phyloP scores from a whole-genome alignment of 2,329 filamentous ascomycete genomes.

The Pyrenophora tritici-repentis region DNA sequence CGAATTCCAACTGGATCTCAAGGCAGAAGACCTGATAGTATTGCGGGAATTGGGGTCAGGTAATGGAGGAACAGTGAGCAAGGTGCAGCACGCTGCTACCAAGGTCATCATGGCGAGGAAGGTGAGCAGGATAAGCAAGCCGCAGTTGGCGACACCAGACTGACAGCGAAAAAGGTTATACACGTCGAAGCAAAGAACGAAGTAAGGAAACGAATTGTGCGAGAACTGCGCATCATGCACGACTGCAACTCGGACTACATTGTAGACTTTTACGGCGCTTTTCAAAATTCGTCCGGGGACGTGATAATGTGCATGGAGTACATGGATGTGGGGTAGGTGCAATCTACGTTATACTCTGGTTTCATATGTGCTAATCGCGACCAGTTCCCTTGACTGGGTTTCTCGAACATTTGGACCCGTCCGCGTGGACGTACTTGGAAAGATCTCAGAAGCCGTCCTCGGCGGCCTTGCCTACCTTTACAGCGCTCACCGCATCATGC shows the following conservation, averaged over 20 bases:
- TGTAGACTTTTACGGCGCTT: conserved; percentile 96
- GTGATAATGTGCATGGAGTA: conserved; percentile 99
- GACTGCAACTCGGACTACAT: conserved; percentile 97
- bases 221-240: conserved; percentile 97
- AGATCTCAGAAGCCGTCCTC: conserved; percentile 94
- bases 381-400: conserved; percentile 86
- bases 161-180: conserved; percentile 75
- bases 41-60: conserved; percentile 93
- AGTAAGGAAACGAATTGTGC: conserved; percentile 93
- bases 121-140: conserved; percentile 58
- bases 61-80: conserved; percentile 97
- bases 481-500: conserved; percentile 95
- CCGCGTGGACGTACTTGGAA: conserved; percentile 93
- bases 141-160: background rate
- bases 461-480: conserved; percentile 95
- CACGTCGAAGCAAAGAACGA: conserved; percentile 98
- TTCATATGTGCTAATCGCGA: conserved; percentile 18
- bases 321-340: conserved; percentile 92
- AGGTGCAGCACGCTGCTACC: conserved; percentile 92
- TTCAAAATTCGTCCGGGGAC: conserved; percentile 94
- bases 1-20: conserved; percentile 91
- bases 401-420: conserved; percentile 94
- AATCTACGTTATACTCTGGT: background rate
- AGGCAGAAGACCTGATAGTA: conserved; percentile 88
- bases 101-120: conserved; percentile 98